Percentiles rank a stretch among this genome's conserved stretches.
Evolutionary conservation across 257 asterid genomes (phyloP).

Genomic region (Leptodermis oblonga): DNA sequence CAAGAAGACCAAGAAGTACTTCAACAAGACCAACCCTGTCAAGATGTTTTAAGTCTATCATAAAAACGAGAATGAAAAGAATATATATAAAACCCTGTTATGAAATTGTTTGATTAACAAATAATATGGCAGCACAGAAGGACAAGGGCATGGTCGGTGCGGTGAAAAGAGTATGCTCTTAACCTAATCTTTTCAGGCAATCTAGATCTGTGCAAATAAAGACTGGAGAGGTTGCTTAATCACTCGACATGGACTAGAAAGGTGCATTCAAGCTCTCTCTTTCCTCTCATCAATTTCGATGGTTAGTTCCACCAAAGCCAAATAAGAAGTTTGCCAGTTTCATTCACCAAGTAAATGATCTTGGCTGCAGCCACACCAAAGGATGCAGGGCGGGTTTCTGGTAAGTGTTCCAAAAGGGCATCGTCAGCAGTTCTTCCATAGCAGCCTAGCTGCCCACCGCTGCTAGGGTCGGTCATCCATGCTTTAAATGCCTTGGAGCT

Average conservation of each 20-base stretch:
- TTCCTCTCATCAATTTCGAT: no score
- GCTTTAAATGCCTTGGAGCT: no score
- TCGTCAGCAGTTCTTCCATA: no score
- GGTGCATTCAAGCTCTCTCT: background rate
- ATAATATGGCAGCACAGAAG: background rate
- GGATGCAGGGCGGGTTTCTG: no score
- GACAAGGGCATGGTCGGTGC: background rate
- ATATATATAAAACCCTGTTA: background rate
- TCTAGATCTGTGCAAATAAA: background rate
- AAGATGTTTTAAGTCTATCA: background rate
- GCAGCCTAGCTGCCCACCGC: no score
- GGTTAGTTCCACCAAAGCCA: no score
- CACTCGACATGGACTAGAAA: background rate
- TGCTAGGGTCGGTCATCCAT: no score
- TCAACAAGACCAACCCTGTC: conserved; percentile 96
- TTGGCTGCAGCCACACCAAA: no score
- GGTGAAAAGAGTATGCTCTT: background rate
- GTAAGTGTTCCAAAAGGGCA: no score
- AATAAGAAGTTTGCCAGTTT: background rate
- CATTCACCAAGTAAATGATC: no score
- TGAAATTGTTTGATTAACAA: background rate
- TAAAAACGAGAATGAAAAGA: background rate
- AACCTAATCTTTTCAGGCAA: background rate
- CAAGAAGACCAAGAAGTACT: conserved; percentile 97
- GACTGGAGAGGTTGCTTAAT: background rate